phyloP scores from a whole-genome alignment of 228 moss, liverwort and hornwort genomes.

The Sphagnum fallax region DNA sequence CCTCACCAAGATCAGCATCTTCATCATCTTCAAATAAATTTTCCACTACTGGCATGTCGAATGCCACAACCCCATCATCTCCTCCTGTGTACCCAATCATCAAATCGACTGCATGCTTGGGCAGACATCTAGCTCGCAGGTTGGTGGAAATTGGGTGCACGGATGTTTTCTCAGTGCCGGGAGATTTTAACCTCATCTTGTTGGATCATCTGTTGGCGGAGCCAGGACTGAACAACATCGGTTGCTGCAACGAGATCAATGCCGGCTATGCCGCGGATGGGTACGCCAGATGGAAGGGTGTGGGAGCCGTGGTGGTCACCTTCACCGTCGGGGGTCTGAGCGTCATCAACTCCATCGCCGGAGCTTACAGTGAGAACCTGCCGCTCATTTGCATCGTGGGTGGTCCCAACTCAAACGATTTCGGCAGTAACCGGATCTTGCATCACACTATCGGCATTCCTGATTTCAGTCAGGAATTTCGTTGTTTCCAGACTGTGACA shows the following conservation, averaged over 20 bases:
- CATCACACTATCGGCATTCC: conserved; percentile 27
- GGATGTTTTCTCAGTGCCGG: conserved; percentile 16
- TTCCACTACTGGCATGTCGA: conserved; percentile 14
- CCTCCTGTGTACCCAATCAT: conserved; percentile 20
- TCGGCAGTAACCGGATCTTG: conserved; percentile 18
- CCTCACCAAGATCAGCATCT: not conserved
- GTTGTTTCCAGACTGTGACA: conserved; percentile 18
- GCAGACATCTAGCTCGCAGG: conserved; percentile 15
- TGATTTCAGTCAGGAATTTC: conserved; percentile 19
- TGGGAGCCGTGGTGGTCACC: conserved; percentile 13
- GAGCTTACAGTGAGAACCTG: conserved; percentile 22
- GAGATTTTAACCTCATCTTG: conserved; percentile 25
- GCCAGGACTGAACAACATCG: conserved; percentile 15
- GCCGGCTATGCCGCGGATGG: conserved; percentile 27
- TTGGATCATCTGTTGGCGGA: conserved; percentile 19
- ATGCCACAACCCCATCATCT: conserved; percentile 2
- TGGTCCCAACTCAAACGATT: conserved; percentile 24
- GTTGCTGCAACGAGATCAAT: conserved; percentile 29
- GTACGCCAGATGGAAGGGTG: conserved; percentile 16
- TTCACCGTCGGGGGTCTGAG: conserved; percentile 25
- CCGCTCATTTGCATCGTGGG: conserved; percentile 23
- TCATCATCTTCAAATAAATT: not conserved
- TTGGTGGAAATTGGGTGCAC: conserved; percentile 18
- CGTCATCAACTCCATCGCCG: conserved; percentile 21
- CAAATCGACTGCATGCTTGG: conserved; percentile 19